Evolutionary conservation across 1,139 yeast species (phyloP).

Genomic region (Taiozyma sp.): DNA sequence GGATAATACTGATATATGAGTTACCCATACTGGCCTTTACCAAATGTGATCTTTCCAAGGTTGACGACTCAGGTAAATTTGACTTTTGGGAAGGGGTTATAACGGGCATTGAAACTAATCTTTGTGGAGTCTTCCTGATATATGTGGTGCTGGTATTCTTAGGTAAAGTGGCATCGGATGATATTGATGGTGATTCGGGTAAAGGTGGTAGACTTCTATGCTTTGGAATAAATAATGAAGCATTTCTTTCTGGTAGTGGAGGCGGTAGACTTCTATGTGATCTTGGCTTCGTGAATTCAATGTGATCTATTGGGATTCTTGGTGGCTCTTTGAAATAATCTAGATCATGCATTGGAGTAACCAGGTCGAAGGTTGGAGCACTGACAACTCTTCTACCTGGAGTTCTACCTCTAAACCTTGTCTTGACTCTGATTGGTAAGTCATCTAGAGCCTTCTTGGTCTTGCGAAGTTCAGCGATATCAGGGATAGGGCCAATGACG

Average conservation of each 20-base stretch:
- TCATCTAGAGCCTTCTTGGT: constrained; percentile 7
- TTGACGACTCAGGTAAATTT: background rate
- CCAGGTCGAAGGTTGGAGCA: constrained; percentile 22
- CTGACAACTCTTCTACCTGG: constrained; percentile 21
- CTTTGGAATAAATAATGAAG: background rate
- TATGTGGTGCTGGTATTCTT: background rate
- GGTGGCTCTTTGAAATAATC: constrained; percentile 13
- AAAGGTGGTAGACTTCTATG: background rate
- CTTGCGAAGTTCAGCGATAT: background rate
- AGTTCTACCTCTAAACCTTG: constrained; percentile 10
- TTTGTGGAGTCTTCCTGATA: constrained; percentile 1
- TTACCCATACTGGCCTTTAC: background rate
- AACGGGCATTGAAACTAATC: background rate
- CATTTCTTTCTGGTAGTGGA: constrained; percentile 1
- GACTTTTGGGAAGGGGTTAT: background rate
- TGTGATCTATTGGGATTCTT: constrained; percentile 1
- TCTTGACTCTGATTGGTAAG: constrained; percentile 21
- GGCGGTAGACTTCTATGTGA: background rate
- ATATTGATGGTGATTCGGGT: background rate
- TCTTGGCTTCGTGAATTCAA: background rate
- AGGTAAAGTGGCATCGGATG: background rate
- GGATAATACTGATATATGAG: background rate
- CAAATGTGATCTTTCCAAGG: background rate
- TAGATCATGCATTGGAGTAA: constrained; percentile 1
- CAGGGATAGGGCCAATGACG: constrained; percentile 12